These are phyloP conservation scores for Zostera marina DNA, from an alignment of 116 monocot genomes.

Conservation along the genomic window DNA sequence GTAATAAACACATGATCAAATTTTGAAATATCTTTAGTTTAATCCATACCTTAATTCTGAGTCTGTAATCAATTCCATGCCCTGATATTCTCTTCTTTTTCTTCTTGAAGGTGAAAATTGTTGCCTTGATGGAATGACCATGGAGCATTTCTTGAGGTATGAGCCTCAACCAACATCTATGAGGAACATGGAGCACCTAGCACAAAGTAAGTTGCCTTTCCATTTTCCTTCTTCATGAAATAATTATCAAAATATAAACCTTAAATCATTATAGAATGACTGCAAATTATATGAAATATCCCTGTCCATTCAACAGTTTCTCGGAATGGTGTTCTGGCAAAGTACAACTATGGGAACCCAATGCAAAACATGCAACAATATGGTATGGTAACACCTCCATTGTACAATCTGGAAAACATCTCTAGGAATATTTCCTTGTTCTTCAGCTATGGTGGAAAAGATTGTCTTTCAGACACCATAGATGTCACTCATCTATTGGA, in stretches of 20 bases:
- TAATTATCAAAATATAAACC: too few species aligned
- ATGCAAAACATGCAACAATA: constrained; percentile 35
- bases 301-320: constrained; percentile 19
- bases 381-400: constrained; percentile 34
- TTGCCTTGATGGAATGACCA: constrained; percentile 48
- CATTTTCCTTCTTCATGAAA: too few species aligned
- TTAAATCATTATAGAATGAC: too few species aligned
- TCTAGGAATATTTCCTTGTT: constrained; percentile 40
- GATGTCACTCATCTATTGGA: constrained; percentile 47
- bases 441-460: constrained; percentile 74
- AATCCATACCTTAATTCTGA: not conserved
- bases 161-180: constrained; percentile 71
- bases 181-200: constrained; percentile 56
- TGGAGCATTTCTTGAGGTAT: constrained; percentile 33
- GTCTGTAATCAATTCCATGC: not conserved
- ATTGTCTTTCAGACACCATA: constrained; percentile 39
- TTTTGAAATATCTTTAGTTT: too few species aligned
- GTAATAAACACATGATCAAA: too few species aligned
- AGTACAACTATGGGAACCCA: constrained; percentile 45
- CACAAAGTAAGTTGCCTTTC: constrained; percentile 41
- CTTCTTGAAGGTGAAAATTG: constrained; percentile 38
- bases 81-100: not conserved
- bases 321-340: constrained; percentile 32
- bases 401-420: constrained; percentile 50
- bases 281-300: too few species aligned